Evolutionary conservation across 2,329 filamentous ascomycete species (phyloP), one percentile per base, ranked within the genome.

Genomic region (Cladorrhinum sp.): DNA sequence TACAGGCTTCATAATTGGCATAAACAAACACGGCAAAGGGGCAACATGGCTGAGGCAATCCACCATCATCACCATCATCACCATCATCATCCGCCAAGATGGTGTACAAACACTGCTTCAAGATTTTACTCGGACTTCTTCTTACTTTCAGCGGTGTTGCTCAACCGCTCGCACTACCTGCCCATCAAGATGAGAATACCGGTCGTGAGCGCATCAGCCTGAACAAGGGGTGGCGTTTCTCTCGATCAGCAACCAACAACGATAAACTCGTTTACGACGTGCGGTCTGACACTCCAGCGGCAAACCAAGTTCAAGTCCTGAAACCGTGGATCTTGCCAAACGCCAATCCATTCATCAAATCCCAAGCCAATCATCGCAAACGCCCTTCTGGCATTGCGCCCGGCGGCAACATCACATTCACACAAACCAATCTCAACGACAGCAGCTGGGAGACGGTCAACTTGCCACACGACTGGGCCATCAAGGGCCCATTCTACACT

Each of bases 381-480:
- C 68, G 65, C 16, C 73, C 70, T 1, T 57, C 62, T 0, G 66
- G 65, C 21, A 65, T 64, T 1, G n/a, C n/a, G n/a, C 69, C 69
- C 0, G 24, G 50, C 66, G 36, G 30, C 26, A 58, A 72, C 18
- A 66, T 74, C 48, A 21, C 63, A 2, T 75, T 71, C 36, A 67
- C 70, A 2, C 65, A 74, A 39, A 12, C 63, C 0, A 61, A 63
- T 0, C 74, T 73, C 57, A 71, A 80, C 55, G 79, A 81, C 60
- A 70, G 62, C 12, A 46, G 63, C 1, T 82, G 78, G 79, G 73
- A 80, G 49, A 46, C 62, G 2, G 66, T 81, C n/a, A 69, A 70
- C 7, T 67, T 82, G 6, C 79, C 79, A 0, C 79, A 82, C 64
- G 79, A 82, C 66, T 82, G 78, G 79, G 79, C 79, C 20, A 76